Conservation (phyloP, 2,329 filamentous ascomycete species). For the Fusarium nematophilum region DNA sequence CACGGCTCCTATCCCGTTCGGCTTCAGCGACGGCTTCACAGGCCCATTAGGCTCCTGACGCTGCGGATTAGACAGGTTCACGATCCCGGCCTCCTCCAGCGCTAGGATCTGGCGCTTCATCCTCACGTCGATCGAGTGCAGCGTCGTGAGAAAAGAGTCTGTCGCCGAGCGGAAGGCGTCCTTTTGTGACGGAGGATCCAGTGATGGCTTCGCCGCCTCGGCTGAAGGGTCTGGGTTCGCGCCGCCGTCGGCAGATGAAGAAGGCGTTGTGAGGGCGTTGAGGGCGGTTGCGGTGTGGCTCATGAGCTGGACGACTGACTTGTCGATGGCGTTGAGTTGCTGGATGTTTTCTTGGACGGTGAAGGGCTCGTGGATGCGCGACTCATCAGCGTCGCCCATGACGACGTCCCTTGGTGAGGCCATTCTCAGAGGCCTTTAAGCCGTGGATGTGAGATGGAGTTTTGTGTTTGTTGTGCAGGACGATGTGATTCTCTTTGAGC, state of each 20-base stretch:
- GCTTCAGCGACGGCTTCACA: conserved; percentile 60
- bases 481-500: background rate
- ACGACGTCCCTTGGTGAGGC: conserved; percentile 46
- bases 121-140: conserved; percentile 80
- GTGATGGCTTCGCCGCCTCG: conserved; percentile 39
- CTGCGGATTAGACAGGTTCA: conserved; percentile 59
- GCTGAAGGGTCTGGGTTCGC: conserved; percentile 19
- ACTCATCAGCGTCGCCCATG: conserved; percentile 44
- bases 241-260: conserved; percentile 19
- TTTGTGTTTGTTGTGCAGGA: background rate
- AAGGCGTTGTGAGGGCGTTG: conserved; percentile 55
- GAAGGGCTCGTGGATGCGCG: conserved; percentile 63
- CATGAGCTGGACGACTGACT: conserved; percentile 58
- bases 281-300: conserved; percentile 60
- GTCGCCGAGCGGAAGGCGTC: conserved; percentile 69
- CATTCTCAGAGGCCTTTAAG: conserved; percentile 38
- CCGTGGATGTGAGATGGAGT: too few relatives aligned
- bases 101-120: conserved; percentile 77
- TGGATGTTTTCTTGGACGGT: conserved; percentile 81
- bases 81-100: conserved; percentile 83
- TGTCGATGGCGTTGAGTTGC: conserved; percentile 83
- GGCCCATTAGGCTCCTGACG: conserved; percentile 50
- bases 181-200: conserved; percentile 63
- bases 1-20: conserved; percentile 66
- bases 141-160: conserved; percentile 75